Conservation (phyloP, 2,329 filamentous ascomycete species). For the Xylaria polymorpha region DNA sequence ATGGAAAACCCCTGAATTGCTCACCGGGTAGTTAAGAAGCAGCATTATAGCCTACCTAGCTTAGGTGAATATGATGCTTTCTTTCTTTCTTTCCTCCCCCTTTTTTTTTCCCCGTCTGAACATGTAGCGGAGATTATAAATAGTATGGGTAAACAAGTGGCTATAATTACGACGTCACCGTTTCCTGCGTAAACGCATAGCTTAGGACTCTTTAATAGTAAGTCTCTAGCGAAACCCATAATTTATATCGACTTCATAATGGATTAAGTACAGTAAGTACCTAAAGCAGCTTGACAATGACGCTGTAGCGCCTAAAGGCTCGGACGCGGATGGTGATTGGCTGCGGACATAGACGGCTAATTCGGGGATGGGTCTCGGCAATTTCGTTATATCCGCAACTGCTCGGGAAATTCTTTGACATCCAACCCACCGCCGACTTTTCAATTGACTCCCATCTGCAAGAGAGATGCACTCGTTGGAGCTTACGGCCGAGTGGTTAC, state of each 20-base stretch:
- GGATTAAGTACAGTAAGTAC: too few relatives aligned
- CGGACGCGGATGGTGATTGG: conserved; percentile 2
- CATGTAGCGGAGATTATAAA: too few relatives aligned
- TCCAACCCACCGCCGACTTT: background rate
- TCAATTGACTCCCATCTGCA: background rate
- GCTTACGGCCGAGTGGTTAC: conserved; percentile 11
- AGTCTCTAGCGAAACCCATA: too few relatives aligned
- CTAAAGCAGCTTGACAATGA: too few relatives aligned
- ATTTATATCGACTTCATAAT: too few relatives aligned
- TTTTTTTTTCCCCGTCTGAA: too few relatives aligned
- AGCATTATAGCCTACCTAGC: background rate
- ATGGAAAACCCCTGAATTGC: background rate
- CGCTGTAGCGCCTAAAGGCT: background rate
- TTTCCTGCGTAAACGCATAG: too few relatives aligned
- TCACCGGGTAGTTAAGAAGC: background rate
- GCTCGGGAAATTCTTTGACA: conserved; percentile 2
- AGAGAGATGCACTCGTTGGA: background rate
- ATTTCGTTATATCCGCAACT: conserved; percentile 18
- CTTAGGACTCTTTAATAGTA: too few relatives aligned
- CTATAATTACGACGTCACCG: too few relatives aligned
- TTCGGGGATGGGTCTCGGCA: conserved; percentile 29
- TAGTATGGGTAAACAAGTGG: too few relatives aligned
- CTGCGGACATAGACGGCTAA: conserved; percentile 34
- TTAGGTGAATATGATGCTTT: too few relatives aligned
- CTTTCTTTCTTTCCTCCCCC: too few relatives aligned